Percentiles rank a stretch among this genome's conserved stretches.
phyloP scores from a whole-genome alignment of 2,329 filamentous ascomycete genomes.

The Talaromyces sp. region DNA sequence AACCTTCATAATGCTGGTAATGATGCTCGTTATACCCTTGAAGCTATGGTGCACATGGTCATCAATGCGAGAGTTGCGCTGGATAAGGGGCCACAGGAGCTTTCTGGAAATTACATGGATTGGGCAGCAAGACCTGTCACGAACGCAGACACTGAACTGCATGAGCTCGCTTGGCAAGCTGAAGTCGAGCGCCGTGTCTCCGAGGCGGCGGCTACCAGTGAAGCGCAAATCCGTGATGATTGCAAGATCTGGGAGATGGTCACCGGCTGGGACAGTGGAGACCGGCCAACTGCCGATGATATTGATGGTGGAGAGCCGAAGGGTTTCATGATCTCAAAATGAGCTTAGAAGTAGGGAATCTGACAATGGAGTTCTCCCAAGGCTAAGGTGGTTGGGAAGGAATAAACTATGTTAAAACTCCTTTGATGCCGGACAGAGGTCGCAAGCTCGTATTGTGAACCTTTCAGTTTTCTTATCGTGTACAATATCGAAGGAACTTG shows the following conservation, averaged over 20 bases:
- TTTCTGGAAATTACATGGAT: background rate
- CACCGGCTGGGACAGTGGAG: slow-evolving; percentile 17
- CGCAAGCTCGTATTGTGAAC: background rate
- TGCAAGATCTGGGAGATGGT: slow-evolving; percentile 22
- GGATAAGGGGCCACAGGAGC: slow-evolving; percentile 12
- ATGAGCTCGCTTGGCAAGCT: slow-evolving; percentile 18
- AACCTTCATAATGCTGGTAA: slow-evolving; percentile 84
- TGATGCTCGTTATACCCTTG: slow-evolving; percentile 74
- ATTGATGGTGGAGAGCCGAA: slow-evolving; percentile 20
- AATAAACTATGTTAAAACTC: background rate
- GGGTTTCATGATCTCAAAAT: slow-evolving; percentile 4
- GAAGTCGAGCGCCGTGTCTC: slow-evolving; percentile 21
- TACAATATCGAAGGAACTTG: background rate
- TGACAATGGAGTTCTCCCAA: background rate
- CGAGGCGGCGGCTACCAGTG: slow-evolving; percentile 14
- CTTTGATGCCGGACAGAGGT: background rate
- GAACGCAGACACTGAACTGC: background rate
- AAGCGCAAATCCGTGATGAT: slow-evolving; percentile 20
- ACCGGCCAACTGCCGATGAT: slow-evolving; percentile 16
- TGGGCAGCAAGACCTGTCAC: slow-evolving; percentile 2
- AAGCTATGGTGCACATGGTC: slow-evolving; percentile 63
- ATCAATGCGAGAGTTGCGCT: slow-evolving; percentile 31
- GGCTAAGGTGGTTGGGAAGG: too few relatives aligned
- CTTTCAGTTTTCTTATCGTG: background rate
- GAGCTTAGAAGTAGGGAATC: background rate